Percentiles rank a stretch among this genome's conserved stretches.
Evolutionary conservation across 352 stramenopile genomes (phyloP).

Genomic region (Phytophthora brassicae): DNA sequence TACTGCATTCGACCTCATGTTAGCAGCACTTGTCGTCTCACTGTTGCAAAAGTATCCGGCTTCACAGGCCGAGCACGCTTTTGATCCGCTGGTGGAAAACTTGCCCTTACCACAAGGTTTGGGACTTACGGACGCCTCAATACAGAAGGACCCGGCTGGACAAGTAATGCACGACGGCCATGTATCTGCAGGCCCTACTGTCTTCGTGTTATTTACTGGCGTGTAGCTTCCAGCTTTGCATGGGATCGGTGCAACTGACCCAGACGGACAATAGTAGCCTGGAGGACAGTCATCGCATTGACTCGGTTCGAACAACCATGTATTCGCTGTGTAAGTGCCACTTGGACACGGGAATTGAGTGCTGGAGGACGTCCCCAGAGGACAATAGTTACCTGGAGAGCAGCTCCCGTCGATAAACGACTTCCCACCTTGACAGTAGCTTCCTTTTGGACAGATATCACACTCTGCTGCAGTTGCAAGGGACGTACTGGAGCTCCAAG

Average conservation of each 20-base stretch:
- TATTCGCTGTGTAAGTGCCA: constrained; percentile 80
- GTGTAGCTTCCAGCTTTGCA: constrained; percentile 82
- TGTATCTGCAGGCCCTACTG: constrained; percentile 48
- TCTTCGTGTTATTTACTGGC: constrained; percentile 69
- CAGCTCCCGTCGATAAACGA: constrained; percentile 72
- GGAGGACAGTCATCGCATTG: constrained; percentile 82
- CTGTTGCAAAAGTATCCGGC: constrained; percentile 83
- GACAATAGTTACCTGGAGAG: constrained; percentile 89
- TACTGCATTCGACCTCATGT: constrained; percentile 57
- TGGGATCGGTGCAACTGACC: constrained; percentile 56
- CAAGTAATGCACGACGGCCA: constrained; percentile 77
- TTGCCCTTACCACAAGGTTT: constrained; percentile 72
- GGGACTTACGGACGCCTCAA: constrained; percentile 56
- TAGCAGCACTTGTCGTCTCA: constrained; percentile 57
- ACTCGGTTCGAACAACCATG: constrained; percentile 68
- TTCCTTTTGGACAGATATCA: constrained; percentile 76
- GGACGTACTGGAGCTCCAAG: constrained; percentile 81
- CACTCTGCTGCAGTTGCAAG: constrained; percentile 69
- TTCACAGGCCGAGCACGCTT: constrained; percentile 59
- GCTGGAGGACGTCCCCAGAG: constrained; percentile 62
- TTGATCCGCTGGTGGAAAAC: constrained; percentile 55
- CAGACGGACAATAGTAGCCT: constrained; percentile 72
- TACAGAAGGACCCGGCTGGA: constrained; percentile 83
- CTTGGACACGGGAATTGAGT: constrained; percentile 81
- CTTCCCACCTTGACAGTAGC: constrained; percentile 86